phyloP scores from a whole-genome alignment of 192 early-diverging fungal genomes.

The Funneliformis geosporum region DNA sequence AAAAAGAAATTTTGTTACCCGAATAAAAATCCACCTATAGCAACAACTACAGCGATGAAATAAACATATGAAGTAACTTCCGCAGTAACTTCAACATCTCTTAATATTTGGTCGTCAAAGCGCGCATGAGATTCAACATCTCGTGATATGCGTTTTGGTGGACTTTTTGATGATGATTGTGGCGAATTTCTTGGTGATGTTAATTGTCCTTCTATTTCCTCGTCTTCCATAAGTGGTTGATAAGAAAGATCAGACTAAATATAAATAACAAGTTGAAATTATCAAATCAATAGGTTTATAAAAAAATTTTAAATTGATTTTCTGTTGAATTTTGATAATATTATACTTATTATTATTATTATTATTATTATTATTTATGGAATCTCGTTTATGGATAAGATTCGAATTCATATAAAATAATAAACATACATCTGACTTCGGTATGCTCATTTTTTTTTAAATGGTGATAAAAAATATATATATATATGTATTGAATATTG shows the following conservation, averaged over 20 bases:
- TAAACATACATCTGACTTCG: neutral
- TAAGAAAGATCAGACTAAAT: neutral
- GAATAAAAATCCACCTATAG: slow-evolving; percentile 17
- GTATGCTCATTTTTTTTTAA: neutral
- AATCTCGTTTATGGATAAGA: no score
- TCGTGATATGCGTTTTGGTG: neutral
- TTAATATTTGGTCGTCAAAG: neutral
- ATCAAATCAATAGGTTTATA: neutral
- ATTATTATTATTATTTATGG: no score
- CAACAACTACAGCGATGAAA: slow-evolving; percentile 33
- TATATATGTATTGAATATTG: no score
- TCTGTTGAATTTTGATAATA: neutral
- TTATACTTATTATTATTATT: neutral
- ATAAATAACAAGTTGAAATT: neutral
- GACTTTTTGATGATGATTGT: no score
- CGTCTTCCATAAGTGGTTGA: neutral
- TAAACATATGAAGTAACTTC: slow-evolving; percentile 33
- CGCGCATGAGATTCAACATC: neutral
- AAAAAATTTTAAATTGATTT: neutral
- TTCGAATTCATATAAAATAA: neutral
- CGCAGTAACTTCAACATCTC: neutral
- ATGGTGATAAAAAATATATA: neutral
- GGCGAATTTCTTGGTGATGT: neutral
- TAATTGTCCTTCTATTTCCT: neutral
- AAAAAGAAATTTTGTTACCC: neutral